These are phyloP conservation scores for Salix koriyanagi DNA, from an alignment of 345 rosid genomes.

Conservation along the genomic window DNA sequence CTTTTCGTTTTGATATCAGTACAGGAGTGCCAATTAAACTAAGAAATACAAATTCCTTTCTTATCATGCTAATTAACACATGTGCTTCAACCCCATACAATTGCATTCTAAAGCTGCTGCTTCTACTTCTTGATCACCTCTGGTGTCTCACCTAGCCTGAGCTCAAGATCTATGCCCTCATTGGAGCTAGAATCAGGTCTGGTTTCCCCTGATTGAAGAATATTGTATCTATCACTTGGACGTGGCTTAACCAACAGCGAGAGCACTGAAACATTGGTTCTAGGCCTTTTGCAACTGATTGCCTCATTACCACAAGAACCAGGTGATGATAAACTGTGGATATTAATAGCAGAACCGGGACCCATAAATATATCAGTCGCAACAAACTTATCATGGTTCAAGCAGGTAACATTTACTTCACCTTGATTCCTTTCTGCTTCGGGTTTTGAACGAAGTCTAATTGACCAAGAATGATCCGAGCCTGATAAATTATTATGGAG, in stretches of 20 bases:
- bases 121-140: conserved; percentile 36
- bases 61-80: neutral
- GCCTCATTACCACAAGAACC: conserved; percentile 7
- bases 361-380: conserved; percentile 37
- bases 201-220: conserved; percentile 31
- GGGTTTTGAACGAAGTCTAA: conserved; percentile 7
- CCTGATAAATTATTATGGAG: neutral
- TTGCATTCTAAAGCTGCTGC: neutral
- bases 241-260: conserved; percentile 19
- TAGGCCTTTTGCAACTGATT: conserved; percentile 30
- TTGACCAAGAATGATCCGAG: neutral
- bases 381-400: conserved; percentile 5
- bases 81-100: neutral
- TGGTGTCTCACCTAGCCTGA: conserved; percentile 70
- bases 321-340: conserved; percentile 12
- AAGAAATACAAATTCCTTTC: neutral
- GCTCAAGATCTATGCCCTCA: conserved; percentile 83
- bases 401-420: neutral
- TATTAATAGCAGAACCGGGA: conserved; percentile 17
- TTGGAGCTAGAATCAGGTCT: conserved; percentile 30
- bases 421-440: conserved; percentile 5
- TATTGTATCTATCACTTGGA: conserved; percentile 17
- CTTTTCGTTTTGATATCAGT: neutral
- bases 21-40: neutral
- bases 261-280: conserved; percentile 20